Conservation (phyloP, 495 filamentous ascomycete genomes). For the Penicillium manginii region DNA sequence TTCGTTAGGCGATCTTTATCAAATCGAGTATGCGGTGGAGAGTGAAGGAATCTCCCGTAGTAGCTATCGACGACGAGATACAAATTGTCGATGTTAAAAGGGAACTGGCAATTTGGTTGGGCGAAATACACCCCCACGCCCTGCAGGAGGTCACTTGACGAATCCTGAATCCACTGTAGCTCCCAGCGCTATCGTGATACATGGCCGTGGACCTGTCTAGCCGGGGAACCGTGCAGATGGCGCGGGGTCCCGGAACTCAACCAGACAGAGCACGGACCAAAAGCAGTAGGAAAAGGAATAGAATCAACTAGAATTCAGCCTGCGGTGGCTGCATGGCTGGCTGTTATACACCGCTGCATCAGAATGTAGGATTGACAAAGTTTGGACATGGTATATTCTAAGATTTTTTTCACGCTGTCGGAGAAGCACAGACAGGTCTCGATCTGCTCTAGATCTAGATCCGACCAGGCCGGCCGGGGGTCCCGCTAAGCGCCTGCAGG, state of each 20-base stretch:
- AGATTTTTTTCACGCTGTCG: background rate
- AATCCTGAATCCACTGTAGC: background rate
- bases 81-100: background rate
- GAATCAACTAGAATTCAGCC: background rate
- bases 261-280: background rate
- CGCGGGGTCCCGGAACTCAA: conserved; percentile 3
- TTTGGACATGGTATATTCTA: background rate
- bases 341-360: background rate
- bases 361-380: background rate
- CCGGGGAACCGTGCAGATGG: background rate
- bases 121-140: background rate
- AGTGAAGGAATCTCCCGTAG: too few species aligned
- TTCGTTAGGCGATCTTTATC: too few species aligned
- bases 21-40: too few species aligned
- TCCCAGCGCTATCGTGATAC: background rate
- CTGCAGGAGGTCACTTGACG: background rate
- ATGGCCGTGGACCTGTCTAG: background rate
- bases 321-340: too few species aligned
- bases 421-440: background rate
- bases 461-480: background rate
- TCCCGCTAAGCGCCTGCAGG: background rate
- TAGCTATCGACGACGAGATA: background rate
- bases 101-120: background rate
- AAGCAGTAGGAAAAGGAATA: background rate
- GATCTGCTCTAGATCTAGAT: conserved; percentile 1